phyloP scores from a whole-genome alignment of 768 basidiomycete species.

The Rhizopogon rudus region DNA sequence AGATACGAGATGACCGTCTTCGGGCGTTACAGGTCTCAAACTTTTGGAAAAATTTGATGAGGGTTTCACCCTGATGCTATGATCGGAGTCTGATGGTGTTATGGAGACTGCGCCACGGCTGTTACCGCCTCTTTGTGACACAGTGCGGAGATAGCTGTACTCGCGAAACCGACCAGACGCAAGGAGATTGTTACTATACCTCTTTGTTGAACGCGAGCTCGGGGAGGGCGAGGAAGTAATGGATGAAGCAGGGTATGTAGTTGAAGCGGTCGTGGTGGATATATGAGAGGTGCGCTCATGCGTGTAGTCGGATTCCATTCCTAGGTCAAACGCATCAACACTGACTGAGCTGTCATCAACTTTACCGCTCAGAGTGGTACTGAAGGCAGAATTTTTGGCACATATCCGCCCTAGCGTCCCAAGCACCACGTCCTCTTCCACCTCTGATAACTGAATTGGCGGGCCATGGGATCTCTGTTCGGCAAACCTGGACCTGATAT shows the following conservation, averaged over 20 bases:
- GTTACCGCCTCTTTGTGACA: constrained; percentile 40
- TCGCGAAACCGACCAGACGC: constrained; percentile 78
- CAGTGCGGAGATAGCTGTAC: constrained; percentile 62
- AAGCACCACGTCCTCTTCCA: constrained; percentile 81
- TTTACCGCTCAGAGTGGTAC: constrained; percentile 11
- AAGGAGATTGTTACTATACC: constrained; percentile 85
- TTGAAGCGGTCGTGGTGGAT: constrained; percentile 33
- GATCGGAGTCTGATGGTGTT: constrained; percentile 41
- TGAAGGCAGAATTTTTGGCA: constrained; percentile 24
- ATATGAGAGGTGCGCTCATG: constrained; percentile 30
- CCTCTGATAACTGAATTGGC: constrained; percentile 66
- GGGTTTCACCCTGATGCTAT: constrained; percentile 42
- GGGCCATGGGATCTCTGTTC: constrained; percentile 71
- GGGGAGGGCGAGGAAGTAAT: constrained; percentile 29
- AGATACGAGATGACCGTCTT: constrained; percentile 36
- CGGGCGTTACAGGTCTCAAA: constrained; percentile 52
- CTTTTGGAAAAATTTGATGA: constrained; percentile 40
- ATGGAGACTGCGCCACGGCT: constrained; percentile 34
- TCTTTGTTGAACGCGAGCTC: constrained; percentile 49
- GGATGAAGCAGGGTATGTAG: constrained; percentile 36
- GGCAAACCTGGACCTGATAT: constrained; percentile 62
- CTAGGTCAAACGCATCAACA: constrained; percentile 10
- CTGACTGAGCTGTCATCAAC: constrained; percentile 12
- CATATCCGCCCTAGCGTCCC: constrained; percentile 60
- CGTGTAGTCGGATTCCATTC: constrained; percentile 25